These are phyloP conservation scores for Calonectria pseudoturangicola DNA, from an alignment of 2,329 filamentous ascomycete species.

Conservation along the genomic window DNA sequence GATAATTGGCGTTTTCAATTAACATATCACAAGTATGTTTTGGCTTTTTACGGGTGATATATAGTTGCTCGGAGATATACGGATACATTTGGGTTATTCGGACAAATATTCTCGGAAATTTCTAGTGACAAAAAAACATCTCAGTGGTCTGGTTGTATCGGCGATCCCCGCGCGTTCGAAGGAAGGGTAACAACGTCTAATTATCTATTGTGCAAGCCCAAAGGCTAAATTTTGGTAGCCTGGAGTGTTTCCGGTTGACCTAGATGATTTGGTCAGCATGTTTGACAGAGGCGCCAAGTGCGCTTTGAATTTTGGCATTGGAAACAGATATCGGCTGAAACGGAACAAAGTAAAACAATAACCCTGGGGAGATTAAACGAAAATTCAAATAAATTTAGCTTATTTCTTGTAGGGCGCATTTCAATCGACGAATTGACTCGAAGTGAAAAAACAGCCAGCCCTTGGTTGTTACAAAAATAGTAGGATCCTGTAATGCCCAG, in stretches of 20 bases:
- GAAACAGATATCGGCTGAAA: no score
- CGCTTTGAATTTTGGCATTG: no score
- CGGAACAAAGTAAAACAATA: no score
- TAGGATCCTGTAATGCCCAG: background rate
- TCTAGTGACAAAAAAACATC: background rate
- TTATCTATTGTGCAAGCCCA: background rate
- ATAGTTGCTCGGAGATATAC: slow-evolving; percentile 16
- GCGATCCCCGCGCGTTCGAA: background rate
- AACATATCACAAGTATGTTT: background rate
- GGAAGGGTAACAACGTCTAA: background rate
- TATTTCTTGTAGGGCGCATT: no score
- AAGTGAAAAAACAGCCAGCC: no score
- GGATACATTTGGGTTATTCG: slow-evolving; percentile 13
- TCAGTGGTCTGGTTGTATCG: background rate
- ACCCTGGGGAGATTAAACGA: no score
- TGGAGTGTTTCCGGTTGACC: background rate
- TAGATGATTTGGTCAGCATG: no score
- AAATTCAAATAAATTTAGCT: no score
- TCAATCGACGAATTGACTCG: no score
- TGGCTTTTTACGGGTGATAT: background rate
- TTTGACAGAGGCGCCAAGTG: no score
- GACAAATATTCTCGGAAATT: slow-evolving; percentile 21
- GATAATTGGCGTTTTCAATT: background rate
- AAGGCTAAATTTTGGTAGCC: background rate
- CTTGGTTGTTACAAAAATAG: background rate